phyloP scores from a whole-genome alignment of 306 rosid genomes.

The Rosa rugosa region DNA sequence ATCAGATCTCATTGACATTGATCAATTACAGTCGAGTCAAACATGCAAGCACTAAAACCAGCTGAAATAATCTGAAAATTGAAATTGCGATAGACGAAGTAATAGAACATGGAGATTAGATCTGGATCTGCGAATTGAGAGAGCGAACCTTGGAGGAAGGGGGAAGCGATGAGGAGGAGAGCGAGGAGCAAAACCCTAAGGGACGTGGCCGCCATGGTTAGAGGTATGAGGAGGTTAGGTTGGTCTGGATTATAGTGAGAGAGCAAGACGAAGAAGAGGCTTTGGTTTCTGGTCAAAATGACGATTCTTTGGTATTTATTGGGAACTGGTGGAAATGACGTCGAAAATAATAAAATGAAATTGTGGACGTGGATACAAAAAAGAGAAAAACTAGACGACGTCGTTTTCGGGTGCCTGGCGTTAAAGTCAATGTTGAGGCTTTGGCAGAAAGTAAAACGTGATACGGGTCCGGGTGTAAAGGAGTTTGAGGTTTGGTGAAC shows the following conservation, averaged over 20 bases:
- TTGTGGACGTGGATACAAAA: not conserved
- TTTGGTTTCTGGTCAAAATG: slow-evolving; percentile 16
- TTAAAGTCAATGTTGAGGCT: not conserved
- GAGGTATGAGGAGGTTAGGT: slow-evolving; percentile 29
- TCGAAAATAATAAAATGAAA: slow-evolving; percentile 1
- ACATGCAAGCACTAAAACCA: slow-evolving; percentile 34
- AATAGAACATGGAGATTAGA: slow-evolving; percentile 14
- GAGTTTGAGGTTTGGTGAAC: too few species aligned
- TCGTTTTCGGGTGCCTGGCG: not conserved
- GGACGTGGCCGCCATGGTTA: slow-evolving; percentile 45
- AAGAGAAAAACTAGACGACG: not conserved
- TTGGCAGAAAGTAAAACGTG: too few species aligned
- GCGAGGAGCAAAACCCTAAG: slow-evolving; percentile 60
- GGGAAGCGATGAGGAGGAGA: slow-evolving; percentile 68
- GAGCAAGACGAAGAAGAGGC: not conserved
- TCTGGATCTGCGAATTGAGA: slow-evolving; percentile 54
- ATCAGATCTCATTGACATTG: slow-evolving; percentile 33
- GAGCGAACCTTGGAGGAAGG: slow-evolving; percentile 64
- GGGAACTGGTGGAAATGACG: not conserved
- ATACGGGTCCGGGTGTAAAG: too few species aligned
- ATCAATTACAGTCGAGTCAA: slow-evolving; percentile 27
- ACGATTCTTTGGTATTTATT: not conserved
- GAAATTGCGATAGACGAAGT: not conserved
- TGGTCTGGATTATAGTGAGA: not conserved
- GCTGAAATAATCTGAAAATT: not conserved